phyloP scores from a whole-genome alignment of 257 asterid species.

The Fraxinus excelsior region DNA sequence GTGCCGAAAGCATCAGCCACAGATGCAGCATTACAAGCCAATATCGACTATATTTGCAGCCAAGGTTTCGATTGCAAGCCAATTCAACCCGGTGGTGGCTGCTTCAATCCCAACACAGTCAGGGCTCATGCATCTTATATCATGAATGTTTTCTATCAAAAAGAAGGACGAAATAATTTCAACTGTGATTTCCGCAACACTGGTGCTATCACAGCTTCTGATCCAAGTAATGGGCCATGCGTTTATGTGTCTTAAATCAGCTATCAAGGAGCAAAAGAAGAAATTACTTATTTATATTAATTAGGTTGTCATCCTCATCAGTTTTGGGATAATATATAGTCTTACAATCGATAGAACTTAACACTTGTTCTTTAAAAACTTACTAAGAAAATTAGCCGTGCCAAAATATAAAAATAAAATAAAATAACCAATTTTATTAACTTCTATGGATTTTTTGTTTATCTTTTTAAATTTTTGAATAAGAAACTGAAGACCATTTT shows the following conservation, averaged over 20 bases:
- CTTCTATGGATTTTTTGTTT: neutral
- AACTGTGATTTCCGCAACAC: conserved; percentile 63
- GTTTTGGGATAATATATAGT: neutral
- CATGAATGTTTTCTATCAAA: conserved; percentile 73
- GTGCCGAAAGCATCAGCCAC: conserved; percentile 52
- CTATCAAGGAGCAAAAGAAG: neutral
- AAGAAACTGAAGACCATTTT: neutral
- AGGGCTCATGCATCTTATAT: conserved; percentile 62
- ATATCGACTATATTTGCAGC: conserved; percentile 64
- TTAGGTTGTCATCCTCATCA: neutral
- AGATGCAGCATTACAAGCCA: conserved; percentile 49
- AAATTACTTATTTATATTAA: neutral
- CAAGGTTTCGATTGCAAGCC: conserved; percentile 56
- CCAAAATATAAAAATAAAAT: no score
- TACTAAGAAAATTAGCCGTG: no score
- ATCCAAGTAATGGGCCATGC: conserved; percentile 54
- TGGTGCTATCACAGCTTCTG: conserved; percentile 37
- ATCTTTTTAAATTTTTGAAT: neutral
- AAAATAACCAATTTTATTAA: no score
- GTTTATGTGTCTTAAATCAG: neutral
- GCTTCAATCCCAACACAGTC: conserved; percentile 57
- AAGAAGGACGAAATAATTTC: conserved; percentile 49
- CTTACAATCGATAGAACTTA: neutral
- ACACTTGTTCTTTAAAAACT: neutral
- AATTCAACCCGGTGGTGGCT: conserved; percentile 60